Base-by-base conservation (phyloP, 768 basidiomycete genomes). In the Naematelia aurantialba region DNA sequence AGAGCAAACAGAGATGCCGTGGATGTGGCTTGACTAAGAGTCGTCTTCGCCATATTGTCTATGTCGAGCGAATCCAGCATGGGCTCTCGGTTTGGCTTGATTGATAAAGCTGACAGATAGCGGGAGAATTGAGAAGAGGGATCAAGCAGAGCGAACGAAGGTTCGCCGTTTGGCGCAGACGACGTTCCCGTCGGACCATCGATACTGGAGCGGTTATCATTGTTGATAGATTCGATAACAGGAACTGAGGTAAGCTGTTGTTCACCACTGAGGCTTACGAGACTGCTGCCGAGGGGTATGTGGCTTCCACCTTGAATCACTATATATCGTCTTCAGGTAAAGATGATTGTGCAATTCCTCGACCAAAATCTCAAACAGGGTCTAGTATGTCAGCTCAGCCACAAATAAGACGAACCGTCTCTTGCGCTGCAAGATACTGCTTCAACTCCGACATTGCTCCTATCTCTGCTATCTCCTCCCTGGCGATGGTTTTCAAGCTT, bases 301-400 rank as follows among this genome's bases (percentile, higher is more conserved):
- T 0, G 88, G 78, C 17, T 85, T 81, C 96, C 96, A 99, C 27
- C 94, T 85, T 4, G 86, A 83, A 66, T 98, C 94, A 72, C 90
- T 92, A 85, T 92, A 96, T 75, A 91, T 94, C 0, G 88, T 89
- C 71, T 94, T 96, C 60, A 99, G 84, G 77, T 96, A 99, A n/a
- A 99, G 79, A 77, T 99, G 96, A 66, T 86, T 90, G 72, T 98
- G 93, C 12, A 99, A 82, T 71, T 99, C 96, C 65, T 99, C 96
- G 5, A 93, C 81, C 58, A 99, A 79, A 56, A 98, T 96, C 64
- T 98, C 96, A 47, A 89, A 83, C 45, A 99, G 78, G 11, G 89
- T 87, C 94, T 97, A 68, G 5, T 0, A 24, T 17, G 47, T 57
- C 53, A 60, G 56, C 5, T 13, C 42, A 29, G 21, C 3, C 22